phyloP scores from a whole-genome alignment of 257 asterid species.

The Linaria vulgaris region DNA sequence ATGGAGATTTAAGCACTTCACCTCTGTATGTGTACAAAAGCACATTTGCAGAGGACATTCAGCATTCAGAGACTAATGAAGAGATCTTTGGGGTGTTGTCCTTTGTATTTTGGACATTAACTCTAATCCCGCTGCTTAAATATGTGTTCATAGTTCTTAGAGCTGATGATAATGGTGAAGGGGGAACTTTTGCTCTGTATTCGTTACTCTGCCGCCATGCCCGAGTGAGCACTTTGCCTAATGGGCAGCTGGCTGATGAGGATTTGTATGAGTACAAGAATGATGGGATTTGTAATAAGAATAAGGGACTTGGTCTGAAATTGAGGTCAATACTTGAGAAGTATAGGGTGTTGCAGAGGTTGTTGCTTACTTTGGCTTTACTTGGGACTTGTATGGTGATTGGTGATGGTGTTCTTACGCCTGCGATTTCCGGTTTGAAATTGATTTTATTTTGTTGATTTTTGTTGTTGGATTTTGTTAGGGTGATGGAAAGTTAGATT shows the following conservation, averaged over 20 bases:
- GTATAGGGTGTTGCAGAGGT: slow-evolving; percentile 39
- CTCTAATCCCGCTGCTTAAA: slow-evolving; percentile 51
- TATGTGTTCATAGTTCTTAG: slow-evolving; percentile 64
- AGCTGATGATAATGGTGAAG: slow-evolving; percentile 82
- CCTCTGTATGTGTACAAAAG: slow-evolving; percentile 65
- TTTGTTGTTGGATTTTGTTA: too few relatives aligned
- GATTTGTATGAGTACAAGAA: slow-evolving; percentile 53
- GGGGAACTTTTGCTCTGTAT: slow-evolving; percentile 80
- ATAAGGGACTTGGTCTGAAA: slow-evolving; percentile 40
- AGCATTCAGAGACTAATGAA: slow-evolving; percentile 60
- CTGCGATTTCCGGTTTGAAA: slow-evolving; percentile 70
- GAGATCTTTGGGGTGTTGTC: slow-evolving; percentile 64
- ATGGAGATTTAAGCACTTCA: slow-evolving; percentile 72
- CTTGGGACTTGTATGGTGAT: slow-evolving; percentile 84
- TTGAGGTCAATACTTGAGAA: slow-evolving; percentile 55
- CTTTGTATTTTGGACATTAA: slow-evolving; percentile 67
- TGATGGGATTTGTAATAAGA: slow-evolving; percentile 30
- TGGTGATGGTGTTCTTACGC: slow-evolving; percentile 83
- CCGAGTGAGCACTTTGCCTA: slow-evolving; percentile 54
- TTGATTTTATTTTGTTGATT: not conserved
- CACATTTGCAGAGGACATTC: slow-evolving; percentile 70
- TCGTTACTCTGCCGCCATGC: slow-evolving; percentile 57
- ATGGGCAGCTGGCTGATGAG: slow-evolving; percentile 62
- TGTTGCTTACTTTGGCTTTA: slow-evolving; percentile 52
- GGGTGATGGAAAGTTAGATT: slow-evolving; percentile 1